A percentile compares a stretch with the other conserved stretches of the same genome.
Evolutionary conservation across 139 green algal genomes (phyloP).

Genomic region (Closterium sp.): DNA sequence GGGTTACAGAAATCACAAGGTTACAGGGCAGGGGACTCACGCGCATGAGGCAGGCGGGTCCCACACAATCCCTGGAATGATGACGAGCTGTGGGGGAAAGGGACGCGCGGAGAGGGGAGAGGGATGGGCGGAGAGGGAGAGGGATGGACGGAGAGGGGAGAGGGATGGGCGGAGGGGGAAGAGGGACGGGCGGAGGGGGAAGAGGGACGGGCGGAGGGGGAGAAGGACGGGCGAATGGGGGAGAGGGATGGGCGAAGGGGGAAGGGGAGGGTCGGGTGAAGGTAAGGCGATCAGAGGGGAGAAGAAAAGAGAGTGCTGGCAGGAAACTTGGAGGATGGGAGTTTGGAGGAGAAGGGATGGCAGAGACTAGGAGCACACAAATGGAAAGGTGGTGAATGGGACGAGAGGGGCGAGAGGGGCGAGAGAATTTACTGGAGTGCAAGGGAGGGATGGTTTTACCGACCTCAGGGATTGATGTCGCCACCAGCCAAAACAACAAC

Average conservation of each 20-base stretch:
- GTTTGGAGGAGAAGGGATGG: background rate
- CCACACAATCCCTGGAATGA: constrained; percentile 87
- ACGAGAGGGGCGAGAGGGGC: background rate
- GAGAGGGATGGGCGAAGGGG: background rate
- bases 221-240: background rate
- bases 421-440: no score
- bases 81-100: constrained; percentile 25
- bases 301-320: background rate
- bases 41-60: constrained; percentile 91
- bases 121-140: background rate
- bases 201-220: background rate
- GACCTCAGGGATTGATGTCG: no score
- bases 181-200: background rate
- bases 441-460: no score
- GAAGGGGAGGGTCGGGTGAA: background rate
- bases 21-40: constrained; percentile 65
- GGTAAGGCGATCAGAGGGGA: no score
- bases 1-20: no score
- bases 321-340: no score
- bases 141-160: constrained; percentile 83
- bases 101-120: background rate
- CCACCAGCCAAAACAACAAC: no score
- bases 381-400: background rate
- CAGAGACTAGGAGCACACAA: no score
- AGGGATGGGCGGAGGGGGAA: constrained; percentile 54